Conservation (phyloP, 345 rosid genomes). For the Toxicodendron radicans region DNA sequence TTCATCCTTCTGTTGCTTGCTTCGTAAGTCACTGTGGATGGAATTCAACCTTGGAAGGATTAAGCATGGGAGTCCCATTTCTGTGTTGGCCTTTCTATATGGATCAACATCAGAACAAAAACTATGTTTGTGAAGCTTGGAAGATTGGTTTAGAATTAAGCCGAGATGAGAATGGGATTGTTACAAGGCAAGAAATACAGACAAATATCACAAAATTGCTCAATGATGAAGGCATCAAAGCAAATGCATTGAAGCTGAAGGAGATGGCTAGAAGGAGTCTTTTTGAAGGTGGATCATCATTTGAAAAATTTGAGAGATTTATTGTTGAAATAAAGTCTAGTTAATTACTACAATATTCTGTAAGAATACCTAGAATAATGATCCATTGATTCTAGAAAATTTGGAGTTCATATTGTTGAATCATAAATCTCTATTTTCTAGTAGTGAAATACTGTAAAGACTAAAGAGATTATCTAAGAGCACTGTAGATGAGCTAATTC, state of each 20-base stretch:
- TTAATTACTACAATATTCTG: too few species aligned
- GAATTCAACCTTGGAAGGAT: slow-evolving; percentile 37
- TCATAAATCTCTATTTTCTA: too few species aligned
- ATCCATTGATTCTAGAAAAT: too few species aligned
- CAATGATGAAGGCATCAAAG: slow-evolving; percentile 12
- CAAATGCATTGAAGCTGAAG: slow-evolving; percentile 24
- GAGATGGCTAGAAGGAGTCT: slow-evolving; percentile 27
- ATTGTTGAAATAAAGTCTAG: slow-evolving; percentile 7
- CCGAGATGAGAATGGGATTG: slow-evolving; percentile 27
- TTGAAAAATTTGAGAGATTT: slow-evolving; percentile 26
- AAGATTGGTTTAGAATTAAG: slow-evolving; percentile 19
- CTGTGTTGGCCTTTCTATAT: slow-evolving; percentile 39
- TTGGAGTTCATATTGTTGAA: not conserved
- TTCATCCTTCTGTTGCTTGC: slow-evolving; percentile 28
- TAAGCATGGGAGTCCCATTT: slow-evolving; percentile 34
- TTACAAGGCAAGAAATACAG: slow-evolving; percentile 27
- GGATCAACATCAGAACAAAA: slow-evolving; percentile 37
- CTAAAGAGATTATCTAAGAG: too few species aligned
- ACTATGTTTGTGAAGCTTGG: slow-evolving; percentile 30
- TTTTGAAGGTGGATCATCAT: slow-evolving; percentile 34
- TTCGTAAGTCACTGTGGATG: slow-evolving; percentile 42
- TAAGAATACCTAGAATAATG: too few species aligned
- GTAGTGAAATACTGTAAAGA: too few species aligned
- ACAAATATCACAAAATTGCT: slow-evolving; percentile 21
- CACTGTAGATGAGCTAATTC: too few species aligned